A percentile compares a stretch with the other conserved stretches of the same genome.
These are phyloP conservation scores for Alnus rubra DNA, from an alignment of 306 rosid species.

Conservation along the genomic window DNA sequence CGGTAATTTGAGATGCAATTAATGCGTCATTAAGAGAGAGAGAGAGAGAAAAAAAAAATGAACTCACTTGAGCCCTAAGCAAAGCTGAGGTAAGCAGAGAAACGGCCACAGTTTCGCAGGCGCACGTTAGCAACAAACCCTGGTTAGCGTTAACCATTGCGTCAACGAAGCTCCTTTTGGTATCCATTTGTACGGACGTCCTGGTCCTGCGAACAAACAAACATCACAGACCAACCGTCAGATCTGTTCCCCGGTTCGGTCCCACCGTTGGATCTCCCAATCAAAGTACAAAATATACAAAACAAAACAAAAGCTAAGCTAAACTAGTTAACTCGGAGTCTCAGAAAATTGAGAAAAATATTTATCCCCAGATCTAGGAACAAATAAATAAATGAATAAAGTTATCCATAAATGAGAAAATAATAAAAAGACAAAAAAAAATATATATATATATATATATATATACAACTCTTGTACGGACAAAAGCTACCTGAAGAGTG, in stretches of 20 bases:
- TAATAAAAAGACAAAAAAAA: background rate
- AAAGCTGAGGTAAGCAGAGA: constrained; percentile 36
- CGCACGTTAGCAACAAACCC: constrained; percentile 34
- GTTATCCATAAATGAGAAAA: background rate
- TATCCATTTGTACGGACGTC: constrained; percentile 49
- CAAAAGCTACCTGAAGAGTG: background rate
- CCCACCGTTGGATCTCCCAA: constrained; percentile 30
- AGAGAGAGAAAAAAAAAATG: background rate
- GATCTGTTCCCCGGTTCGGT: constrained; percentile 29
- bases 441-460: too few relatives aligned
- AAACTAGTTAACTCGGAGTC: background rate
- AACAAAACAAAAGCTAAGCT: background rate
- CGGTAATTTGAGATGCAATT: background rate
- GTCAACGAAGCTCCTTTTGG: constrained; percentile 14
- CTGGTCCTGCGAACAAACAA: constrained; percentile 7
- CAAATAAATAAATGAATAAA: background rate
- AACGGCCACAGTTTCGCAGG: constrained; percentile 16
- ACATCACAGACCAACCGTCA: constrained; percentile 14
- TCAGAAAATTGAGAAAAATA: background rate
- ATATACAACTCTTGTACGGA: too few relatives aligned
- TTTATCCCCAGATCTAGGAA: background rate
- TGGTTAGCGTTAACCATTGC: constrained; percentile 17
- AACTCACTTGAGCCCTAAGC: constrained; percentile 30
- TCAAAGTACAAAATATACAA: background rate
- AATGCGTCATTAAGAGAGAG: background rate